These are phyloP conservation scores for Vigna nakashimae DNA, from an alignment of 306 rosid genomes.

Conservation along the genomic window DNA sequence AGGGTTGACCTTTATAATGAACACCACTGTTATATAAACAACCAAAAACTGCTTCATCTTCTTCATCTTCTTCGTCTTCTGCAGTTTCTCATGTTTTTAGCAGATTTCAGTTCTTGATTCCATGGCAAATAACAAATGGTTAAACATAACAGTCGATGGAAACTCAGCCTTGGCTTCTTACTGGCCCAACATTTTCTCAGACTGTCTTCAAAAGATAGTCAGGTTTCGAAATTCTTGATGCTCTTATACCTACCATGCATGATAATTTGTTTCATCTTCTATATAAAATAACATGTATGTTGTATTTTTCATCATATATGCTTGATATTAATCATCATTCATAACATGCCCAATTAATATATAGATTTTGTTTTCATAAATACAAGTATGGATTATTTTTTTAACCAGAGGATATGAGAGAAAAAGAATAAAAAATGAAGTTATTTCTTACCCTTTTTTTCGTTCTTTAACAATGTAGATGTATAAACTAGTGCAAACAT, in stretches of 20 bases:
- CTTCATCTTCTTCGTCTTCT: not conserved
- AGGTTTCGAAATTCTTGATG: constrained; percentile 31
- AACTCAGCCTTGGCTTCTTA: not conserved
- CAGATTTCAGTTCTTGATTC: not conserved
- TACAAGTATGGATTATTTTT: not conserved
- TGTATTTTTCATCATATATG: not conserved
- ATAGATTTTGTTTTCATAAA: not conserved
- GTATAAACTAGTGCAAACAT: too few relatives aligned
- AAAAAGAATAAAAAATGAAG: too few relatives aligned
- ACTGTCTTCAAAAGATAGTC: constrained; percentile 33
- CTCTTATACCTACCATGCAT: too few relatives aligned
- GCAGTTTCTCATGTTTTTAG: not conserved
- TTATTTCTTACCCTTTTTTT: too few relatives aligned
- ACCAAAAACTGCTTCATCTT: not conserved
- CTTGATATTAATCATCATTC: not conserved
- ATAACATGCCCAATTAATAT: not conserved
- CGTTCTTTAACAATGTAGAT: too few relatives aligned
- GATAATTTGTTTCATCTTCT: not conserved
- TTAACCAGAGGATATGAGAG: too few relatives aligned
- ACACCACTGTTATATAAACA: not conserved
- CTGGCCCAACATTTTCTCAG: constrained; percentile 26
- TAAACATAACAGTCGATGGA: constrained; percentile 39
- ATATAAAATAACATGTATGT: too few relatives aligned
- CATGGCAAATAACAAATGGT: constrained; percentile 9
- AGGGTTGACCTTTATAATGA: too few relatives aligned